phyloP scores from a whole-genome alignment of 371 early-diverging fungal species.

The Coemansia sp. region DNA sequence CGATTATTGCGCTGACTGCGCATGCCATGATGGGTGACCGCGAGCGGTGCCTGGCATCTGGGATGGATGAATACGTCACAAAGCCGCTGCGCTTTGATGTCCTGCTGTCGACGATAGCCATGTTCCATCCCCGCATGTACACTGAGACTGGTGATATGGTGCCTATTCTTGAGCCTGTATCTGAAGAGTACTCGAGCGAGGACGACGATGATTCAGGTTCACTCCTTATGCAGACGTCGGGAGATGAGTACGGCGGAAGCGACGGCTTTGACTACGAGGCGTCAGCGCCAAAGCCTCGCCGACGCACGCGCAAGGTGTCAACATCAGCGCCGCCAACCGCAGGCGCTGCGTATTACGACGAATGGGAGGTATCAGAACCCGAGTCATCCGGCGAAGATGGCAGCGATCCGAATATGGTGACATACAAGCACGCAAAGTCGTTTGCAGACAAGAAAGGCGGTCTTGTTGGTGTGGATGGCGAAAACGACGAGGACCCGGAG shows the following conservation, averaged over 20 bases:
- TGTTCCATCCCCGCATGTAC: slow-evolving; percentile 50
- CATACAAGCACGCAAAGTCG: neutral
- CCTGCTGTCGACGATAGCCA: slow-evolving; percentile 38
- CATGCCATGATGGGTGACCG: slow-evolving; percentile 83
- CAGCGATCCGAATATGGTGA: neutral
- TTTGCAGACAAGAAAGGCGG: neutral
- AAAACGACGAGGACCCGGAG: slow-evolving; percentile 14
- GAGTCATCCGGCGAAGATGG: neutral
- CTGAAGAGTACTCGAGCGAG: slow-evolving; percentile 6
- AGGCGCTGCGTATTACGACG: neutral
- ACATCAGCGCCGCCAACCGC: neutral
- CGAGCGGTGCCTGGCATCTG: slow-evolving; percentile 70
- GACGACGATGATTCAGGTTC: slow-evolving; percentile 3
- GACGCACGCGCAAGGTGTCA: neutral
- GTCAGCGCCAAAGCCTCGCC: neutral
- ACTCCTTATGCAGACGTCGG: neutral
- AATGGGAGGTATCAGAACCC: neutral
- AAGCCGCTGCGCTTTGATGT: slow-evolving; percentile 58
- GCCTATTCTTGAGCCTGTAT: slow-evolving; percentile 29
- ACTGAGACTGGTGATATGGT: slow-evolving; percentile 41
- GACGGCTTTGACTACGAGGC: slow-evolving; percentile 3
- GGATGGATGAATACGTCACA: slow-evolving; percentile 80
- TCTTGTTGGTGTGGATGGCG: neutral
- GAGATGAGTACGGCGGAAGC: slow-evolving; percentile 3
- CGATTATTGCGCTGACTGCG: slow-evolving; percentile 77